A percentile compares a stretch with the other conserved stretches of the same genome.
Evolutionary conservation across 1,139 yeast genomes (phyloP).

Genomic region (Suhomyces maxii): DNA sequence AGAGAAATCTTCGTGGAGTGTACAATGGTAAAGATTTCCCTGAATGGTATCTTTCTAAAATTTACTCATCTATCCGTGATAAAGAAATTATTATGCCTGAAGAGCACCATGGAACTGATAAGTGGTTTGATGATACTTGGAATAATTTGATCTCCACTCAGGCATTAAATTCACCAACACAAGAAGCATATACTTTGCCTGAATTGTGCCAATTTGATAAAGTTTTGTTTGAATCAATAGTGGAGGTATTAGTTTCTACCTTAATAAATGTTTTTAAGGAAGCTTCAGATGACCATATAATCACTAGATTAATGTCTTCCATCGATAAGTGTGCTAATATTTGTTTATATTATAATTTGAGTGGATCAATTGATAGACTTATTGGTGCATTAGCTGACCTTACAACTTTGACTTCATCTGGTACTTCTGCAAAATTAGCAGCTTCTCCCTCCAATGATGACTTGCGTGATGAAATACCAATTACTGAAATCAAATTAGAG

Average conservation of each 20-base stretch:
- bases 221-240: slow-evolving; percentile 62
- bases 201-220: slow-evolving; percentile 58
- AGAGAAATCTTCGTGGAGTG: slow-evolving; percentile 76
- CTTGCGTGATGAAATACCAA: slow-evolving; percentile 47
- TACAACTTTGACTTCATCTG: slow-evolving; percentile 51
- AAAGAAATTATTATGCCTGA: slow-evolving; percentile 97
- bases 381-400: slow-evolving; percentile 61
- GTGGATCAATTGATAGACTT: slow-evolving; percentile 62
- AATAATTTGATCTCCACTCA: slow-evolving; percentile 69
- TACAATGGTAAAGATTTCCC: slow-evolving; percentile 80
- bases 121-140: slow-evolving; percentile 95
- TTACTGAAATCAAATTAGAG: slow-evolving; percentile 50
- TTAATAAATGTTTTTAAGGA: slow-evolving; percentile 76
- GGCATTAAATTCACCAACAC: slow-evolving; percentile 15
- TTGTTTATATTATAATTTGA: slow-evolving; percentile 63
- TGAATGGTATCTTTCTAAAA: slow-evolving; percentile 77
- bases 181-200: slow-evolving; percentile 21
- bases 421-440: not conserved
- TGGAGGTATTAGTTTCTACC: slow-evolving; percentile 65
- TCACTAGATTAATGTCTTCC: slow-evolving; percentile 82
- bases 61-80: slow-evolving; percentile 76
- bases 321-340: slow-evolving; percentile 81
- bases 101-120: slow-evolving; percentile 84
- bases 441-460: slow-evolving; percentile 24
- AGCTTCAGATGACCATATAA: slow-evolving; percentile 87